phyloP scores from a whole-genome alignment of 345 rosid genomes.

The Microthlaspi erraticum region DNA sequence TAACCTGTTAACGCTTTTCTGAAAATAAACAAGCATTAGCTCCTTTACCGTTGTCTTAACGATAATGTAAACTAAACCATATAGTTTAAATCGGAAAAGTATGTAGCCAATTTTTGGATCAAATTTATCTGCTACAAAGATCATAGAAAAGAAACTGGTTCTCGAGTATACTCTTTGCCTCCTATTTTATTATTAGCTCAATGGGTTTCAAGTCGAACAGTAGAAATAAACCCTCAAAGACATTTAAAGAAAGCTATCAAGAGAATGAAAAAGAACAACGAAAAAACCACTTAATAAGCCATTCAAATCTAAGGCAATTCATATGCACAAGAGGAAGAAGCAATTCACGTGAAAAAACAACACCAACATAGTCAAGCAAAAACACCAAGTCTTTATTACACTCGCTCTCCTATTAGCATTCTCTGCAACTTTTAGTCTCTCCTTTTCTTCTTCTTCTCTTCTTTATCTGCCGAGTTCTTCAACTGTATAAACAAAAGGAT shows the following conservation, averaged over 20 bases:
- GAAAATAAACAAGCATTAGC: too few relatives aligned
- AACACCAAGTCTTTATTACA: neutral
- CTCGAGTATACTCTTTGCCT: too few relatives aligned
- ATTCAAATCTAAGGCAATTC: neutral
- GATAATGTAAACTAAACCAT: too few relatives aligned
- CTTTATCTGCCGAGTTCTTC: conserved; percentile 68
- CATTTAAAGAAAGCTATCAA: neutral
- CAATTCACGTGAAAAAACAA: neutral
- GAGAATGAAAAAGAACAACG: neutral
- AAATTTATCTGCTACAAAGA: too few relatives aligned
- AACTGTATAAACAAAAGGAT: conserved; percentile 52
- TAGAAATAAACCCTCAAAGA: neutral
- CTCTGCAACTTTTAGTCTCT: conserved; percentile 28
- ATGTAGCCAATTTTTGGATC: too few relatives aligned
- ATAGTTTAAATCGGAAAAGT: too few relatives aligned
- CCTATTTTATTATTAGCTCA: neutral
- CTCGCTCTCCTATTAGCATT: neutral
- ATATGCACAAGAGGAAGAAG: neutral
- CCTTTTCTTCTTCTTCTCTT: conserved; percentile 80
- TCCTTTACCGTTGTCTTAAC: too few relatives aligned
- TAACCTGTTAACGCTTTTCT: too few relatives aligned
- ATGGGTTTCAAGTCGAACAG: neutral
- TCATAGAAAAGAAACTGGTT: too few relatives aligned
- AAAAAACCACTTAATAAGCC: conserved; percentile 2
- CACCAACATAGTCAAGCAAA: neutral